phyloP scores from a whole-genome alignment of 257 asterid species.

The Nicotiana attenuata region DNA sequence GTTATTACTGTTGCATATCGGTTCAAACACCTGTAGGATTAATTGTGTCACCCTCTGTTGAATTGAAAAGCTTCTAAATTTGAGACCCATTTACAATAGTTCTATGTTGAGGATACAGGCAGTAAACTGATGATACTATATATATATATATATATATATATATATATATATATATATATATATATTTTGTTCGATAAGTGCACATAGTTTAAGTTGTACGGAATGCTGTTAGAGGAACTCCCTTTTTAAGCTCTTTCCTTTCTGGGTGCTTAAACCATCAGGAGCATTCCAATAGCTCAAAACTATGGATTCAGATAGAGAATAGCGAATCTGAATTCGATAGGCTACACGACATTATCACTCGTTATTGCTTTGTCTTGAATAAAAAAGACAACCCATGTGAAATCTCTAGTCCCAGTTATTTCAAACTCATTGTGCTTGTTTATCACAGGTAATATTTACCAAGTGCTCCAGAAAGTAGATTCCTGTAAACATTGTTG shows the following conservation, averaged over 20 bases:
- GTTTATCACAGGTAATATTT: background rate
- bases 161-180: background rate
- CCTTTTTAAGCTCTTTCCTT: background rate
- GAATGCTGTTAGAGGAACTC: constrained; percentile 6
- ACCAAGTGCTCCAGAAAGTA: constrained; percentile 1
- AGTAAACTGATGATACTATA: background rate
- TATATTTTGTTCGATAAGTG: background rate
- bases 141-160: background rate
- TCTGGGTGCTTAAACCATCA: background rate
- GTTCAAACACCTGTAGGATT: constrained; percentile 1
- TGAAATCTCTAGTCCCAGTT: background rate
- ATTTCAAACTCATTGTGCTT: background rate
- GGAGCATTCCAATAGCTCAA: background rate
- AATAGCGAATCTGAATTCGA: background rate
- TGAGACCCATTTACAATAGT: background rate
- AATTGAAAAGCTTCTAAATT: background rate
- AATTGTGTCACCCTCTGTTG: background rate
- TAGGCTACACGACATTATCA: background rate
- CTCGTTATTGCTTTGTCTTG: background rate
- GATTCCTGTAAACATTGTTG: background rate
- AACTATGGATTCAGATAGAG: background rate
- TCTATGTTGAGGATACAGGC: background rate
- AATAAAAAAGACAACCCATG: background rate
- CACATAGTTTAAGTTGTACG: background rate
- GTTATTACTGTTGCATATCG: background rate